Conservation (phyloP, 73 alveolate species). For the Symbiodinium pilosum region DNA sequence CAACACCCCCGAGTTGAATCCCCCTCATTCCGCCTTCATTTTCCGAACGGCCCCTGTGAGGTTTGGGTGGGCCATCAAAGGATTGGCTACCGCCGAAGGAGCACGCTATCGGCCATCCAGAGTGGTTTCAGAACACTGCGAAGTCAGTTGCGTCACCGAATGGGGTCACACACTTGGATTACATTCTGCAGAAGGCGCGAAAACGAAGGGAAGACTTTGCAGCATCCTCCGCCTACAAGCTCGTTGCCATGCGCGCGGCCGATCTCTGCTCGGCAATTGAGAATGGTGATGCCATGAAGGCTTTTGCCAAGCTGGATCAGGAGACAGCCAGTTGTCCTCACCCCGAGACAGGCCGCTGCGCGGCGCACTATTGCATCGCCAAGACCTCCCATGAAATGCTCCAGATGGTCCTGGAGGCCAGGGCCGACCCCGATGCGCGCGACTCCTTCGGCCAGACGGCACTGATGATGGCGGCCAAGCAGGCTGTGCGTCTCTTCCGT, state of each 20-base stretch:
- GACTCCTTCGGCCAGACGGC: conserved; percentile 92
- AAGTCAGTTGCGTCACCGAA: conserved; percentile 27
- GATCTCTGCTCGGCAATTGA: conserved; percentile 70
- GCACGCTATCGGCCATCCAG: conserved; percentile 87
- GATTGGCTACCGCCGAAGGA: conserved; percentile 93
- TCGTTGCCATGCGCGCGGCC: conserved; percentile 53
- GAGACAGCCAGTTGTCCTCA: conserved; percentile 86
- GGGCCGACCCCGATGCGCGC: conserved; percentile 80
- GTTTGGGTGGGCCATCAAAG: conserved; percentile 78
- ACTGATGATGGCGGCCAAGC: conserved; percentile 93
- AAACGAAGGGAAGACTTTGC: conserved; percentile 56
- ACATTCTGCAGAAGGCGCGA: conserved; percentile 60
- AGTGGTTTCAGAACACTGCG: conserved; percentile 56
- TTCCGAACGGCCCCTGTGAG: neutral
- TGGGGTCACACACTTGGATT: conserved; percentile 69
- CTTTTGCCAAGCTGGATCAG: conserved; percentile 59
- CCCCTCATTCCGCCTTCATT: too few species aligned
- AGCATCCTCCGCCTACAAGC: conserved; percentile 46
- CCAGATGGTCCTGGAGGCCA: conserved; percentile 88
- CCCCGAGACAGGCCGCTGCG: conserved; percentile 92
- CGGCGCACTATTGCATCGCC: conserved; percentile 83
- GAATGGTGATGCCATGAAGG: conserved; percentile 67
- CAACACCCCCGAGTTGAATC: too few species aligned
- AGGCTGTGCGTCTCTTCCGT: conserved; percentile 19
- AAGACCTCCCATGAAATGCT: conserved; percentile 74